A percentile compares a stretch with the other conserved stretches of the same genome.
Conservation (phyloP, 2,329 filamentous ascomycete genomes). For the Decorospora gaudefroyi region DNA sequence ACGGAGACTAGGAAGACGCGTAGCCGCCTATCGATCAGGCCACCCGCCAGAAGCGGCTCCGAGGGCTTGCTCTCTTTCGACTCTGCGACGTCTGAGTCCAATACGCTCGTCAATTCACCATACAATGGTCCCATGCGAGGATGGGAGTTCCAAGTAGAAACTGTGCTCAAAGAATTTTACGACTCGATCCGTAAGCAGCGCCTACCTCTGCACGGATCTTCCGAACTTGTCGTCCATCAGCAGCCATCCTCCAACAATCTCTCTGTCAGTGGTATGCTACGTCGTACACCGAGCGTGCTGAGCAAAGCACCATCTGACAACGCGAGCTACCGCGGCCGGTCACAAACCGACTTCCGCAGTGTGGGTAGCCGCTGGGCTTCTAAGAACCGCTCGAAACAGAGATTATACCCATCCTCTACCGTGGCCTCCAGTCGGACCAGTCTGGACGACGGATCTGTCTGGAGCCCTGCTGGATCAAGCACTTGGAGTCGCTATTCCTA, state of each 20-base stretch:
- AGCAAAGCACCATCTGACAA: slow-evolving; percentile 92
- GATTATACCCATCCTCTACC: slow-evolving; percentile 75
- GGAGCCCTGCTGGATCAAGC: slow-evolving; percentile 89
- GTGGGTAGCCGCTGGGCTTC: slow-evolving; percentile 75
- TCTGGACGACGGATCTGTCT: slow-evolving; percentile 88
- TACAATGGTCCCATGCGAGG: slow-evolving; percentile 75
- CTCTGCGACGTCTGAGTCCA: slow-evolving; percentile 59
- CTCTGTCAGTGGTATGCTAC: slow-evolving; percentile 72
- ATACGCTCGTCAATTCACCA: slow-evolving; percentile 75
- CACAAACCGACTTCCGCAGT: slow-evolving; percentile 64
- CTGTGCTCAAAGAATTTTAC: slow-evolving; percentile 91
- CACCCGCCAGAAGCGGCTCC: slow-evolving; percentile 44
- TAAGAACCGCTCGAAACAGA: slow-evolving; percentile 81
- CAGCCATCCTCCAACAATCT: slow-evolving; percentile 63
- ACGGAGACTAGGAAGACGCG: slow-evolving; percentile 44
- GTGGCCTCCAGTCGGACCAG: slow-evolving; percentile 92
- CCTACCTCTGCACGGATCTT: slow-evolving; percentile 80
- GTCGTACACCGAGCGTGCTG: slow-evolving; percentile 84
- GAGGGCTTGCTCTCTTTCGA: slow-evolving; percentile 45
- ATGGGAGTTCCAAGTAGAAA: slow-evolving; percentile 89
- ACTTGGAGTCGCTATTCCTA: slow-evolving; percentile 95
- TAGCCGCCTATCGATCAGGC: slow-evolving; percentile 52
- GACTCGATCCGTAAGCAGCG: slow-evolving; percentile 82
- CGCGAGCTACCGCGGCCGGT: slow-evolving; percentile 72
- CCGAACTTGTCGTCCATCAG: slow-evolving; percentile 54